These are phyloP conservation scores for Flagelloscypha sp. DNA, from an alignment of 768 basidiomycete species.

Conservation along the genomic window DNA sequence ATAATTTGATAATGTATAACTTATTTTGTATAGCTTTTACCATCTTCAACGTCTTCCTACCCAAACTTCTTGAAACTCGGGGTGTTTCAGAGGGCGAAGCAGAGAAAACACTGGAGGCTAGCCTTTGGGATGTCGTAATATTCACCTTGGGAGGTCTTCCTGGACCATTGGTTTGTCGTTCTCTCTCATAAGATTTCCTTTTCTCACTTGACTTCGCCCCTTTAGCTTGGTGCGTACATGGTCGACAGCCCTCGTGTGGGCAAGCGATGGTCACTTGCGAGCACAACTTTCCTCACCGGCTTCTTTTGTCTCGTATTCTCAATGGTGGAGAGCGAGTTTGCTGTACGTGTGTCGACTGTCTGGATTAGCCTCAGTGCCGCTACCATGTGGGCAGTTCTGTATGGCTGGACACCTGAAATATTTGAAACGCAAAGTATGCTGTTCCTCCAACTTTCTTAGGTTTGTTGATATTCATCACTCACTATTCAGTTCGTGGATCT, in stretches of 20 bases:
- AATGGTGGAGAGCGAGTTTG: slow-evolving; percentile 44
- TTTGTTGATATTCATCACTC: not conserved
- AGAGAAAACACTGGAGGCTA: slow-evolving; percentile 45
- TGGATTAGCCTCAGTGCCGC: slow-evolving; percentile 74
- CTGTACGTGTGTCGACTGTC: slow-evolving; percentile 61
- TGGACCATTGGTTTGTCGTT: slow-evolving; percentile 26
- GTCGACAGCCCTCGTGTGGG: slow-evolving; percentile 61
- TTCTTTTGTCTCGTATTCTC: slow-evolving; percentile 67
- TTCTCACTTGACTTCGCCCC: not conserved
- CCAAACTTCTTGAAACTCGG: slow-evolving; percentile 72
- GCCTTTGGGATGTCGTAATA: slow-evolving; percentile 79
- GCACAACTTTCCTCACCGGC: slow-evolving; percentile 69
- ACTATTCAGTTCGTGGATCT: slow-evolving; percentile 62
- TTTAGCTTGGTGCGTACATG: slow-evolving; percentile 77
- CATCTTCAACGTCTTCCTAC: slow-evolving; percentile 90
- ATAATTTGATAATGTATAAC: slow-evolving; percentile 1
- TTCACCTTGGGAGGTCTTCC: slow-evolving; percentile 82
- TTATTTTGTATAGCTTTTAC: slow-evolving; percentile 52
- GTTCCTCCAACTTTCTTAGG: slow-evolving; percentile 11
- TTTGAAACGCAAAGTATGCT: slow-evolving; percentile 12
- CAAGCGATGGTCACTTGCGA: slow-evolving; percentile 62
- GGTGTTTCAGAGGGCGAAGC: slow-evolving; percentile 10
- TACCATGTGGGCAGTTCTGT: slow-evolving; percentile 82
- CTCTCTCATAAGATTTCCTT: not conserved
- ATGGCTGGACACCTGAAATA: slow-evolving; percentile 37